Evolutionary conservation across 1,139 yeast species (phyloP), one percentile per base, ranked within the genome.

Genomic region (Sugiyamaella novakii): DNA sequence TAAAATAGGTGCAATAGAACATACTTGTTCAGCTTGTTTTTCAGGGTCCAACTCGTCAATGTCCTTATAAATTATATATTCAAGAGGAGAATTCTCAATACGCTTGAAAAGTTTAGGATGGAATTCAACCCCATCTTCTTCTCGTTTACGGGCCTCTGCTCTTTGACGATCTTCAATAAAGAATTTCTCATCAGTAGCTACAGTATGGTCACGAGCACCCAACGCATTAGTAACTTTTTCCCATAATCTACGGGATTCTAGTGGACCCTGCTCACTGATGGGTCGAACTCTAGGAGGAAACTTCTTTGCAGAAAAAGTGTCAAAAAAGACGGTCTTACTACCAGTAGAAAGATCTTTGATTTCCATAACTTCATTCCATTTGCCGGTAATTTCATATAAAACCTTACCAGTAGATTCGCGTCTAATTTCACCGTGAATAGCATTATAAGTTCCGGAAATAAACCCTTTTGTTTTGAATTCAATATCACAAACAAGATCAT

Each of bases 401-500:
- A 72, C 72, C 58, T 85, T 81, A 7, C 79, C 79, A 1, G 79
- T 71, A 3, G 74, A 70, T 4, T 74, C 59, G 46, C 79, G 76
- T 62, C 77, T 82, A 42, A 92, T 75, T 1, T 68, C 68, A 46
- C 98, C 98, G 57, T 81, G 84, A 56, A 92, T 86, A 4, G 88
- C 88, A 67, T 92, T 95, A 66, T 92, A 92, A 1, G 94, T 80
- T 18, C 98, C 98, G 17, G 91, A 78, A 38, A 94, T 86, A 64
- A 89, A 87, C 0, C 98, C 98, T 68, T 92, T 92, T 1, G 95
- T 87, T 65, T 92, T 91, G 71, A 92, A 92, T 56, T 92, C 98
- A 49, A 92, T 85, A 62, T 86, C 94, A 2, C 94, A 92, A 49
- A 79, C 77, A 52, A 77, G 75, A 5, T 80, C 83, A 15, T 75